Conservation (phyloP, 2,329 filamentous ascomycete species). For the Monosporascus sp. region DNA sequence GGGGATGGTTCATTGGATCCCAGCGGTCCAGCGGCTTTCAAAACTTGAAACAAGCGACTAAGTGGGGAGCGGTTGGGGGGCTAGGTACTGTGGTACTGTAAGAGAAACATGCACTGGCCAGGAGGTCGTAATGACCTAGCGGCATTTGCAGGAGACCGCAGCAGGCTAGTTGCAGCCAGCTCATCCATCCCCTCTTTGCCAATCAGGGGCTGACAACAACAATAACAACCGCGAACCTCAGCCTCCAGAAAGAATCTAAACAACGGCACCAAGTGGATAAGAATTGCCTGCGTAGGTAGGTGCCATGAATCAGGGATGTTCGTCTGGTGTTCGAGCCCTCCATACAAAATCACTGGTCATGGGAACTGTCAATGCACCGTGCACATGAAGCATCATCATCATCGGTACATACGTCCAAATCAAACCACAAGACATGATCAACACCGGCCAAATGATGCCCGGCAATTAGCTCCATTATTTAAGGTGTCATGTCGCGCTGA, state of each 20-base stretch:
- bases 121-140: not conserved
- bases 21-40: slow-evolving; percentile 16
- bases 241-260: not conserved
- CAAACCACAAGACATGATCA: too few relatives aligned
- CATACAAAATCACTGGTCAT: not conserved
- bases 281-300: not conserved
- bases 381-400: too few relatives aligned
- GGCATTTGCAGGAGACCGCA: not conserved
- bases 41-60: slow-evolving; percentile 26
- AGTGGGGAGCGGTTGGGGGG: slow-evolving; percentile 15
- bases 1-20: slow-evolving; percentile 18
- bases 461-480: too few relatives aligned
- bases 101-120: not conserved
- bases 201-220: not conserved
- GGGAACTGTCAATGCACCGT: too few relatives aligned
- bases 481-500: too few relatives aligned
- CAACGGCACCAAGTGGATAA: not conserved
- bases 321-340: not conserved
- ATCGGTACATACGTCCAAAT: too few relatives aligned
- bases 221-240: not conserved
- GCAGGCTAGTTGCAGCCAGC: not conserved
- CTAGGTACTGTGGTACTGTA: slow-evolving; percentile 4
- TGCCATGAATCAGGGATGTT: not conserved
- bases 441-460: too few relatives aligned
- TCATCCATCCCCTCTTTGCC: not conserved